These are phyloP conservation scores for Tubosaeta sp. DNA, from an alignment of 768 basidiomycete species.

Conservation along the genomic window DNA sequence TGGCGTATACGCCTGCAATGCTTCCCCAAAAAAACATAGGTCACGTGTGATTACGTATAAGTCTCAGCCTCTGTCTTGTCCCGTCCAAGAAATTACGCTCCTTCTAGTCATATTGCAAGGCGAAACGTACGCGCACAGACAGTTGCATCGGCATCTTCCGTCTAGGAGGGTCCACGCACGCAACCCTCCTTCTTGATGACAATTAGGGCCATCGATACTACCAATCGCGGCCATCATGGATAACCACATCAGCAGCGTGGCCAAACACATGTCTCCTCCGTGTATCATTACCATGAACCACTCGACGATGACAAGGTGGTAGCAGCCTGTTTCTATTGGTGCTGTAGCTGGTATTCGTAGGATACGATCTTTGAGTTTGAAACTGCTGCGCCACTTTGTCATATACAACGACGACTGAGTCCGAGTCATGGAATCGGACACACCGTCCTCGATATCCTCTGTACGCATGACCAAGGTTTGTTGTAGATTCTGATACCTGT, in stretches of 20 bases:
- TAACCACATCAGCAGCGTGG: slow-evolving; percentile 17
- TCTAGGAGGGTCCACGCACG: slow-evolving; percentile 7
- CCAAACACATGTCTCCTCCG: slow-evolving; percentile 11
- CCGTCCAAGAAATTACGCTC: neutral
- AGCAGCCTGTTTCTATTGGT: no score
- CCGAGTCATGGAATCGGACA: slow-evolving; percentile 13
- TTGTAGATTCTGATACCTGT: neutral
- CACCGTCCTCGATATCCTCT: slow-evolving; percentile 15
- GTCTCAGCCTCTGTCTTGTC: slow-evolving; percentile 2
- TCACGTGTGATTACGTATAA: slow-evolving; percentile 29
- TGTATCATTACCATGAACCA: neutral
- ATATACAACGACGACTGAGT: neutral
- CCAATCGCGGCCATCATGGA: slow-evolving; percentile 23
- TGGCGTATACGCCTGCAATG: slow-evolving; percentile 16
- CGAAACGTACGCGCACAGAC: neutral
- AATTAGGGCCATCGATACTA: slow-evolving; percentile 23
- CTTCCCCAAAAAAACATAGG: slow-evolving; percentile 26
- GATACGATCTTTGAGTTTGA: neutral
- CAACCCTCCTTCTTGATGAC: slow-evolving; percentile 3
- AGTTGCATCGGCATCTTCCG: neutral
- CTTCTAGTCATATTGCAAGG: neutral
- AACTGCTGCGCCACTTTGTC: slow-evolving; percentile 1
- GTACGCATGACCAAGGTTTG: slow-evolving; percentile 44
- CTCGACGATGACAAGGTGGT: no score
- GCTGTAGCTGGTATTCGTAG: no score